Evolutionary conservation across 345 rosid genomes (phyloP).

Genomic region (Euphorbia lathyris): DNA sequence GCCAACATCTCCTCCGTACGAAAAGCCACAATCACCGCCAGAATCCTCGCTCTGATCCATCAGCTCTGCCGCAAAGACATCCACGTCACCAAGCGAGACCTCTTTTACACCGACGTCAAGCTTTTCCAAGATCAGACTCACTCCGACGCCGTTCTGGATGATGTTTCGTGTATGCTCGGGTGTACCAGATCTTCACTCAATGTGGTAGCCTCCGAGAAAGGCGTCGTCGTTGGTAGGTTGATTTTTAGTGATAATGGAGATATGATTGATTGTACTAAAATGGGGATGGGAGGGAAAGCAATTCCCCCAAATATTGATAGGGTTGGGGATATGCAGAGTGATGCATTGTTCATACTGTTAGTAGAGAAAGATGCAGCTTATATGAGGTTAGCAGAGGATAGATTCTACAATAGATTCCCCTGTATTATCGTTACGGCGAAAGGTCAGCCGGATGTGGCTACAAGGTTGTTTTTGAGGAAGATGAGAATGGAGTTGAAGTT

Average conservation of each 20-base stretch:
- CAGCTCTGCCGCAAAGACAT: conserved; percentile 79
- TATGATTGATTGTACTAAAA: conserved; percentile 94
- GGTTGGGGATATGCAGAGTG: conserved; percentile 94
- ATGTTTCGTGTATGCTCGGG: conserved; percentile 90
- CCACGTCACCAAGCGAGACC: conserved; percentile 97
- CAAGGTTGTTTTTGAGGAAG: conserved; percentile 86
- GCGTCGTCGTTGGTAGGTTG: conserved; percentile 90
- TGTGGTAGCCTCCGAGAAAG: conserved; percentile 91
- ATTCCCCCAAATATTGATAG: conserved; percentile 93
- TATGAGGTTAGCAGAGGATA: conserved; percentile 87
- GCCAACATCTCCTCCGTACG: conserved; percentile 79
- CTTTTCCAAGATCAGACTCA: conserved; percentile 98
- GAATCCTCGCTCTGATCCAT: conserved; percentile 83
- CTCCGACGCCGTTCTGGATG: conserved; percentile 81
- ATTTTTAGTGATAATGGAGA: conserved; percentile 96
- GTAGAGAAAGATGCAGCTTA: conserved; percentile 98
- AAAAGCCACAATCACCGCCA: conserved; percentile 80
- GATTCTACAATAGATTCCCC: conserved; percentile 91
- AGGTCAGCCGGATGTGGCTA: conserved; percentile 97
- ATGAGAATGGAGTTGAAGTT: conserved; percentile 91
- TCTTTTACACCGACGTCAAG: conserved; percentile 95
- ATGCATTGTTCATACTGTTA: conserved; percentile 75
- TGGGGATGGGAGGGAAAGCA: conserved; percentile 99
- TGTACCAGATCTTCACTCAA: conserved; percentile 92
- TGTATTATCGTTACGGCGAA: conserved; percentile 93